Percentiles rank a stretch among this genome's conserved stretches.
These are phyloP conservation scores for Hamamelis virginiana DNA, from an alignment of 164 flowering plant genomes.

Conservation along the genomic window DNA sequence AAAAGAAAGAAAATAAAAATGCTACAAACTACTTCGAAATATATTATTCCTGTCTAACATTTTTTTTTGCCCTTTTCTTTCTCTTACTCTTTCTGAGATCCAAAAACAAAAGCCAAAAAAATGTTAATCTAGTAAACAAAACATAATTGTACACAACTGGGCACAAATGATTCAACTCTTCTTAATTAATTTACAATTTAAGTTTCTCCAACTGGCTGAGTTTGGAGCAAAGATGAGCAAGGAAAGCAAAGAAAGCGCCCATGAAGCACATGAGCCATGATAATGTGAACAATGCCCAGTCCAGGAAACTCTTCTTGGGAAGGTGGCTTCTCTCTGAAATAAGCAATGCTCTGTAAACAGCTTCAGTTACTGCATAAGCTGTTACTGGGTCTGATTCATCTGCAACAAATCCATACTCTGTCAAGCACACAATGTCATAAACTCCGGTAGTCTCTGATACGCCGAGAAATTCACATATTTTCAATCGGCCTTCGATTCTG, in stretches of 20 bases:
- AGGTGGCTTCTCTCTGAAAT: slow-evolving; percentile 49
- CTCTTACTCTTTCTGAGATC: too few species aligned
- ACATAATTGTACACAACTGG: background rate
- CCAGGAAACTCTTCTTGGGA: slow-evolving; percentile 38
- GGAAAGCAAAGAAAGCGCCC: slow-evolving; percentile 36
- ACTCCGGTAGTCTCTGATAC: slow-evolving; percentile 56
- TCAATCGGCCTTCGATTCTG: slow-evolving; percentile 55
- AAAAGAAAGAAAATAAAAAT: too few species aligned
- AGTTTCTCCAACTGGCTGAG: slow-evolving; percentile 20
- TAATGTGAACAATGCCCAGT: slow-evolving; percentile 26
- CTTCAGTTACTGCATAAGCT: slow-evolving; percentile 60
- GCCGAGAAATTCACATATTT: slow-evolving; percentile 48
- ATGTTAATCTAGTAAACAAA: background rate
- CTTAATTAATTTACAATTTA: slow-evolving; percentile 5
- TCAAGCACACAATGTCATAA: slow-evolving; percentile 68
- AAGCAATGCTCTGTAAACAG: slow-evolving; percentile 60
- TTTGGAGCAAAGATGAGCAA: slow-evolving; percentile 40
- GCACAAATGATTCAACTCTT: too few species aligned
- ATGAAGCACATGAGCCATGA: slow-evolving; percentile 35
- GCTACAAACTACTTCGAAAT: too few species aligned
- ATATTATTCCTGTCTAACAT: too few species aligned
- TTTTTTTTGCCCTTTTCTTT: too few species aligned
- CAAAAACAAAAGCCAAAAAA: background rate
- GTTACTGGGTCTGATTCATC: slow-evolving; percentile 69
- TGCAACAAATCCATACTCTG: slow-evolving; percentile 57